These are phyloP conservation scores for Luvunga scandens DNA, from an alignment of 345 rosid genomes.

Conservation along the genomic window DNA sequence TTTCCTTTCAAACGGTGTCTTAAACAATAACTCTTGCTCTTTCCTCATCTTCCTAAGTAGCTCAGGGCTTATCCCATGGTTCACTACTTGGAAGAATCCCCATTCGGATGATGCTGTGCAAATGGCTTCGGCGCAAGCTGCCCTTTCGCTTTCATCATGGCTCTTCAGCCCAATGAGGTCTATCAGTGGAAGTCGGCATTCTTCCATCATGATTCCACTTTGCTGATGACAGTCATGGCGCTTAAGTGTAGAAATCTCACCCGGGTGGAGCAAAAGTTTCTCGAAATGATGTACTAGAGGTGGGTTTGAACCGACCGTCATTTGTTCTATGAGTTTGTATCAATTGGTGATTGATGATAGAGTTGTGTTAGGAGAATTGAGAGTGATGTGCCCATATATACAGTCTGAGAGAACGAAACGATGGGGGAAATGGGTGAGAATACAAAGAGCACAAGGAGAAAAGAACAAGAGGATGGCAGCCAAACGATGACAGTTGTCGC, in stretches of 20 bases:
- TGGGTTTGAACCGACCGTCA: conserved; percentile 31
- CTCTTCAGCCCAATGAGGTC: conserved; percentile 41
- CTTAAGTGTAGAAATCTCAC: background rate
- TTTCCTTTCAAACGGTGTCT: conserved; percentile 43
- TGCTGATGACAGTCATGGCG: background rate
- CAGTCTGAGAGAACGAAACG: background rate
- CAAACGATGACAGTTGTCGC: conserved; percentile 41
- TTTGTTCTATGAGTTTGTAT: background rate
- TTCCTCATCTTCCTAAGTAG: conserved; percentile 42
- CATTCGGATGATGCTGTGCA: conserved; percentile 53
- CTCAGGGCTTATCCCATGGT: conserved; percentile 51
- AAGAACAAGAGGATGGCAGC: conserved; percentile 18
- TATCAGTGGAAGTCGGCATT: conserved; percentile 58
- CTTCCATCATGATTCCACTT: conserved; percentile 13
- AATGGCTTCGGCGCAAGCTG: conserved; percentile 38
- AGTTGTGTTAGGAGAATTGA: background rate
- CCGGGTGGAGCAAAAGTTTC: conserved; percentile 9
- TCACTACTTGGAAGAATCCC: conserved; percentile 74
- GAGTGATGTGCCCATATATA: background rate
- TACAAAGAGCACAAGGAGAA: conserved; percentile 26
- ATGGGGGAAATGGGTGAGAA: background rate
- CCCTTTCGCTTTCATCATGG: conserved; percentile 10
- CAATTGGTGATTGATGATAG: no score
- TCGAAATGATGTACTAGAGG: conserved; percentile 38
- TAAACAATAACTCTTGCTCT: conserved; percentile 48